These are phyloP conservation scores for Kondoa malvinella DNA, from an alignment of 768 basidiomycete species.

Conservation along the genomic window DNA sequence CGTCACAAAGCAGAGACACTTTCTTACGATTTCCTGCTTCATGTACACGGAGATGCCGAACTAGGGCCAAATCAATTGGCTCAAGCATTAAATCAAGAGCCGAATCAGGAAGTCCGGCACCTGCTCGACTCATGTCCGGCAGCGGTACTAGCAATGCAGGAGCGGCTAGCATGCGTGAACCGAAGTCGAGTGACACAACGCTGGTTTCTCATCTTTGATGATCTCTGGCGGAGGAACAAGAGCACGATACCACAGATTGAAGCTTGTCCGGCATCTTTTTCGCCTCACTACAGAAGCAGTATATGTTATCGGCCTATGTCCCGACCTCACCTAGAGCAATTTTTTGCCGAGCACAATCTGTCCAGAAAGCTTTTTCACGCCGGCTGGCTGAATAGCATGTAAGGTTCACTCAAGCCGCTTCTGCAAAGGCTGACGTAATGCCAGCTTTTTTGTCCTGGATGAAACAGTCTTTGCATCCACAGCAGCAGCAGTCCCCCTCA, in stretches of 20 bases:
- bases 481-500: conserved; percentile 48
- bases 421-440: conserved; percentile 33
- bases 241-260: conserved; percentile 41
- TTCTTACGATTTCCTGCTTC: conserved; percentile 46
- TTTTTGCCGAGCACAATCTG: conserved; percentile 47
- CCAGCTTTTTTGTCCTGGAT: conserved; percentile 56
- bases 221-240: conserved; percentile 42
- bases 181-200: conserved; percentile 42
- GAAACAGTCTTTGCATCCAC: conserved; percentile 46
- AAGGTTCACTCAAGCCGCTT: background rate
- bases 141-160: conserved; percentile 41
- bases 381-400: conserved; percentile 8
- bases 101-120: conserved; percentile 42
- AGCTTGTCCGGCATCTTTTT: conserved; percentile 45
- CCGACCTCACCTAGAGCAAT: conserved; percentile 45
- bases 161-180: conserved; percentile 41
- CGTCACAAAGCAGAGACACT: conserved; percentile 42
- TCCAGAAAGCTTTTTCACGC: conserved; percentile 31
- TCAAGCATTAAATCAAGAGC: conserved; percentile 36
- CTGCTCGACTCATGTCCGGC: conserved; percentile 38
- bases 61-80: conserved; percentile 37
- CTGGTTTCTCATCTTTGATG: conserved; percentile 65
- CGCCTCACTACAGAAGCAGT: conserved; percentile 52
- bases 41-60: conserved; percentile 44
- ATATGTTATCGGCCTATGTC: conserved; percentile 49